Conservation (phyloP, 176 grass and related monocot genomes). For the Cenchrus purpureus region DNA sequence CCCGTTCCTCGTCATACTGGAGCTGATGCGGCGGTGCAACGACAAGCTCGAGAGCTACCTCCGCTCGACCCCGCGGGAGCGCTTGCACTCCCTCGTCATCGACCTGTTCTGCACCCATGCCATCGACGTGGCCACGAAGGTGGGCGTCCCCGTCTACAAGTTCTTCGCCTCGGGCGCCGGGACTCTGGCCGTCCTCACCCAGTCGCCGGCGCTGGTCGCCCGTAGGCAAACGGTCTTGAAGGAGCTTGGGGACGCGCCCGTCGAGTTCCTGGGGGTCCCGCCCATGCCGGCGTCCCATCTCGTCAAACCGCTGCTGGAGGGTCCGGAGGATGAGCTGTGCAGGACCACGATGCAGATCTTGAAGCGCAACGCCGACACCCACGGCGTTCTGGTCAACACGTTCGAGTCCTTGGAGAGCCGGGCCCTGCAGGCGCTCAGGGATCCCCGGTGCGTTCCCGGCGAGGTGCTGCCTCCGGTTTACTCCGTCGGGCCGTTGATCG, state of each 20-base stretch:
- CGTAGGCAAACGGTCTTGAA: neutral
- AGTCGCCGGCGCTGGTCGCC: neutral
- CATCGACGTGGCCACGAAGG: slow-evolving; percentile 20
- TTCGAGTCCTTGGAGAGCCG: slow-evolving; percentile 12
- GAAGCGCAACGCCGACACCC: neutral
- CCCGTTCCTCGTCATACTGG: slow-evolving; percentile 27
- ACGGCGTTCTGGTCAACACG: neutral
- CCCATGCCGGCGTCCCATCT: slow-evolving; percentile 31
- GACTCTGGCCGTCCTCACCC: neutral
- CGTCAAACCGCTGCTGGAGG: neutral
- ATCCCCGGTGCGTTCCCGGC: neutral
- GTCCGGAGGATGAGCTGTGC: slow-evolving; percentile 21
- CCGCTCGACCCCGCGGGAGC: slow-evolving; percentile 15
- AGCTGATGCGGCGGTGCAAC: slow-evolving; percentile 19
- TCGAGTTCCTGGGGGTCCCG: slow-evolving; percentile 3
- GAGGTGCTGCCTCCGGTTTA: neutral
- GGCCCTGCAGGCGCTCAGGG: slow-evolving; percentile 17
- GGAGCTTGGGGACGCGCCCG: slow-evolving; percentile 23
- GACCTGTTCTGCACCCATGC: slow-evolving; percentile 35
- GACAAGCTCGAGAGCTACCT: slow-evolving; percentile 38
- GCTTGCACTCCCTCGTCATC: slow-evolving; percentile 43
- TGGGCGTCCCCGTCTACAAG: slow-evolving; percentile 28
- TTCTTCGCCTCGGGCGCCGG: slow-evolving; percentile 35
- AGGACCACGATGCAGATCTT: neutral
- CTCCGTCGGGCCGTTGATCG: neutral